A percentile compares a stretch with the other conserved stretches of the same genome.
These are phyloP conservation scores for Tricholoma sp. DNA, from an alignment of 768 basidiomycete species.

Conservation along the genomic window DNA sequence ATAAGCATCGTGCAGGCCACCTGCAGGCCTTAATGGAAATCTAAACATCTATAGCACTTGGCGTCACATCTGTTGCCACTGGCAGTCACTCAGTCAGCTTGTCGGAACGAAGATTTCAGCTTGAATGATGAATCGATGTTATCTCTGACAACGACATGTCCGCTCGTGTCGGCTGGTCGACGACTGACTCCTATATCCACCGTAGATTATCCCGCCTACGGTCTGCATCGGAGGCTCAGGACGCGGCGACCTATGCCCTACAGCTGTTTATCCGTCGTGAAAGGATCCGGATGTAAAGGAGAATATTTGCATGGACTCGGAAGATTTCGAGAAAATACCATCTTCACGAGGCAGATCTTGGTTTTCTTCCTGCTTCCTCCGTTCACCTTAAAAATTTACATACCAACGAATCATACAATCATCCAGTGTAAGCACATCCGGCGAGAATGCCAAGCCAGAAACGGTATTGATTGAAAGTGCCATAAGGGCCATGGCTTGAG, in stretches of 20 bases:
- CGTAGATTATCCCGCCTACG: background rate
- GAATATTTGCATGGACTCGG: background rate
- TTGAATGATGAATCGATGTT: background rate
- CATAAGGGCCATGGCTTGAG: background rate
- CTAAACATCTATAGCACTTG: no score
- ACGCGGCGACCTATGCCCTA: background rate
- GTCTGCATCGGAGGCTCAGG: background rate
- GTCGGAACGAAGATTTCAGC: no score
- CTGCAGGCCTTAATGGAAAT: no score
- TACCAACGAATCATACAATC: no score
- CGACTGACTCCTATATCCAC: no score
- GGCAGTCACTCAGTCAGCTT: no score
- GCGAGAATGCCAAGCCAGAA: no score
- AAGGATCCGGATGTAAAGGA: background rate
- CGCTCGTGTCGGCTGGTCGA: background rate
- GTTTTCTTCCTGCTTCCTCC: background rate
- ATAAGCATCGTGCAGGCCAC: no score
- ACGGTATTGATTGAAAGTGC: background rate
- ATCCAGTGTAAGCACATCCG: no score
- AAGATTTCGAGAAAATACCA: no score
- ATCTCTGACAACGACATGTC: background rate
- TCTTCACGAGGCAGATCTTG: background rate
- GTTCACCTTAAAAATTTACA: no score
- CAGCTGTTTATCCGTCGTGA: background rate
- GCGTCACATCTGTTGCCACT: no score